Base-by-base conservation (phyloP, 148 eudicot species). In the Pharnaceum exiguum region DNA sequence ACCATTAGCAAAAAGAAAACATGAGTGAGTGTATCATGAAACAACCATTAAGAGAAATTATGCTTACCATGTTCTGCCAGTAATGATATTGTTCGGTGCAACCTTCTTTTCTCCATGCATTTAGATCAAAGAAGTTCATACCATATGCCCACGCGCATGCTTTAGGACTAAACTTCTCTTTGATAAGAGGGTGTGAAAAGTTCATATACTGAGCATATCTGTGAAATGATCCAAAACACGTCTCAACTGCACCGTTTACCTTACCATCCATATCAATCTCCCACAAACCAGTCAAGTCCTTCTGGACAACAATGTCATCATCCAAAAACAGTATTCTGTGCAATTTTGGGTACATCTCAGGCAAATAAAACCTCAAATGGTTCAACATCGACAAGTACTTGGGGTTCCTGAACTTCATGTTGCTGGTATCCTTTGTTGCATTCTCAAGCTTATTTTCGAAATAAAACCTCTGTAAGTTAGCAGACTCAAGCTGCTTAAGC, bases 141-240 rank as follows among this genome's bases (percentile, higher is more conserved):
- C 97, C 97, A 71, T 90, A 90, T 57, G 97, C 97, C 97, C 97
- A 90, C 7, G 89, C 97, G 68, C 97, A 90, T 5, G 97, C 95
- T 69, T 90, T 90, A 7, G 97, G 95, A 60, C 81, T 84, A 57
- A 87, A 90, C 74, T 78, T 90, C 48, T 79, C 81, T 64, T 80
- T 90, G 68, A 90, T 90, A 59, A 90, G 67, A 26, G 97, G 97
- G 63, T 90, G 97, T 2, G 97, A 90, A 64, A 90, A 90, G 62
- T 90, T 90, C 97, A 90, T 90, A 72, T 90, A 90, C 50, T 90
- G 97, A 2, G 95, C 86, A 77, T 90, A 90, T 18, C 97, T 72
- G 60, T 90, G 97, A 64, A 90, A 90, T 6, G 97, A 90, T 12
- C 97, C 97, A 47, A 90, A 90, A 71, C 97, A 90, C 23, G 97